These are phyloP conservation scores for Aspergillus sp. DNA, from an alignment of 2,329 filamentous ascomycete species.

Conservation along the genomic window DNA sequence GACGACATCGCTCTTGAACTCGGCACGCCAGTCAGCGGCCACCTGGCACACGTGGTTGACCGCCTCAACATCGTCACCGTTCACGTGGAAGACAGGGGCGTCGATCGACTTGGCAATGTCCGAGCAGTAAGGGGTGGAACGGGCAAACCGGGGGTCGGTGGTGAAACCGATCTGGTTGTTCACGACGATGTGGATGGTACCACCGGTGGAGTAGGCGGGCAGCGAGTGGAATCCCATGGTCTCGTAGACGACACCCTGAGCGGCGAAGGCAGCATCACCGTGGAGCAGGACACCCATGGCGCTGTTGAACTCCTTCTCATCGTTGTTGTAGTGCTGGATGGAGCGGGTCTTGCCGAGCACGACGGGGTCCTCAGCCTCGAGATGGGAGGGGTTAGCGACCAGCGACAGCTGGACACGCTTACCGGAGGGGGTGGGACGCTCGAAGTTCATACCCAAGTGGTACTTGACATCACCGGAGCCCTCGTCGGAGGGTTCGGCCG, in stretches of 20 bases:
- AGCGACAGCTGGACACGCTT: slow-evolving; percentile 99
- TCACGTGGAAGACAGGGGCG: slow-evolving; percentile 98
- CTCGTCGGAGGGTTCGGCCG: slow-evolving; percentile 83
- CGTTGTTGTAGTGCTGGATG: slow-evolving; percentile 98
- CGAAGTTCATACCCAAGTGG: slow-evolving; percentile 99
- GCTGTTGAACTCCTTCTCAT: slow-evolving; percentile 81
- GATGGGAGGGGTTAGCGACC: slow-evolving; percentile 95
- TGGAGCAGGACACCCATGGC: slow-evolving; percentile 96
- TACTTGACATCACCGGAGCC: slow-evolving; percentile 99
- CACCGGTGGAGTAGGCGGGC: slow-evolving; percentile 93
- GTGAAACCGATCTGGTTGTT: slow-evolving; percentile 99
- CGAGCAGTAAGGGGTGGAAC: slow-evolving; percentile 97
- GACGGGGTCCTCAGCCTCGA: slow-evolving; percentile 97
- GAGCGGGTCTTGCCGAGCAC: slow-evolving; percentile 96
- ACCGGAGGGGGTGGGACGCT: slow-evolving; percentile 94
- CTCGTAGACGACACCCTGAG: slow-evolving; percentile 96
- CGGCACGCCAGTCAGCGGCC: slow-evolving; percentile 94
- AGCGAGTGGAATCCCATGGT: slow-evolving; percentile 96
- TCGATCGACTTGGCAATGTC: slow-evolving; percentile 99
- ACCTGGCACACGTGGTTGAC: slow-evolving; percentile 98
- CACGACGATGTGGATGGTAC: slow-evolving; percentile 93
- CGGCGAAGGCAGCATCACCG: slow-evolving; percentile 95
- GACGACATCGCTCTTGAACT: slow-evolving; percentile 98
- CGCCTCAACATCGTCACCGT: slow-evolving; percentile 96
- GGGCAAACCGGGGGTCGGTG: slow-evolving; percentile 93